Evolutionary conservation across 2,329 filamentous ascomycete genomes (phyloP), one percentile per base, ranked within the genome.

Genomic region (Monosporascus sp.): DNA sequence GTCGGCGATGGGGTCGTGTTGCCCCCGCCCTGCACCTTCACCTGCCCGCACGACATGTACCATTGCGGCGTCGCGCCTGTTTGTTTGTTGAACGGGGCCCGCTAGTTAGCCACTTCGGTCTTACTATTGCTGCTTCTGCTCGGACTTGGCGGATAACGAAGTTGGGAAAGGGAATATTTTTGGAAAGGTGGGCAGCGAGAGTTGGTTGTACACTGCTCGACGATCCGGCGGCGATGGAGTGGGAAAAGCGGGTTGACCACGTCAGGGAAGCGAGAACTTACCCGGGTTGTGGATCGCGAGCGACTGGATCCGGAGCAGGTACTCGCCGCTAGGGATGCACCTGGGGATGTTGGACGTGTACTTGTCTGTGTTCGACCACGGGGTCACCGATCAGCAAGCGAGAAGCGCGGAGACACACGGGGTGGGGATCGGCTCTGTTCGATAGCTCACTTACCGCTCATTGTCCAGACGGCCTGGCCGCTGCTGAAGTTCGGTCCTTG

Each of bases 201-300:
- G 9, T 11, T 11, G 27, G 27, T 27, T 9, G 27, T 6, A 4
- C 27, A 27, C 27, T 11, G 27, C 27, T 27, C 8, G 11, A 27
- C 27, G 27, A 27, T 27, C 25, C 27, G 27, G 8, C 8, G 27
- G 27, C 27, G 27, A 27, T 1, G 8, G 27, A 11, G 7, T 2
- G 27, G 8, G 31, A 7, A 35, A 35, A 5, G 31, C 8, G 31
- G 31, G 5, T 14, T 14, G 11, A 35, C n/a, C n/a, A n/a, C 31
- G 4, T 11, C 8, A 35, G 31, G 11, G 11, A 11, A 14, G 31
- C 9, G 11, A 14, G 5, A 2, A 14, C 43, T 46, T 27, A 46
- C 43, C 75, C 3, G 72, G 76, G 56, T 78, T 76, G 71, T 87
- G 83, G 47, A 86, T 79, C 27, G 79, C 83, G 48, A 86, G 76